A percentile compares a stretch with the other conserved stretches of the same genome.
phyloP scores from a whole-genome alignment of 139 green algal species.

The Micractinium conductrix region DNA sequence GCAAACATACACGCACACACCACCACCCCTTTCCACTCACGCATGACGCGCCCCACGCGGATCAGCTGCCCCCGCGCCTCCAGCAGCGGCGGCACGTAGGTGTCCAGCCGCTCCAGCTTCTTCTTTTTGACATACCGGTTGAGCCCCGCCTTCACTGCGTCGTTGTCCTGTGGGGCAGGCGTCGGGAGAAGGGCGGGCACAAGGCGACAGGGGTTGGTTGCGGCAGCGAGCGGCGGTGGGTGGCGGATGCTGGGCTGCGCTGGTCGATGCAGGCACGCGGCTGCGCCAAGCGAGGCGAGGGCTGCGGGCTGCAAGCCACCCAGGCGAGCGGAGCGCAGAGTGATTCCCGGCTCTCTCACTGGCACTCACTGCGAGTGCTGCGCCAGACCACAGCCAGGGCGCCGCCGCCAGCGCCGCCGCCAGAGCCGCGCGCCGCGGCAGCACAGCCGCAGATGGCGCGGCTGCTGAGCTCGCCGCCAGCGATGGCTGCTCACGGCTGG shows the following conservation, averaged over 20 bases:
- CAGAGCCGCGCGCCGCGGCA: slow-evolving; percentile 1
- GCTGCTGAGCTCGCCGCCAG: background rate
- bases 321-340: too few relatives aligned
- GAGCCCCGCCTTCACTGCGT: slow-evolving; percentile 36
- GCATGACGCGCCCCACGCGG: slow-evolving; percentile 39
- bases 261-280: too few relatives aligned
- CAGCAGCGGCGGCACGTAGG: slow-evolving; percentile 47
- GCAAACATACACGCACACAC: background rate
- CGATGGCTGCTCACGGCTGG: background rate
- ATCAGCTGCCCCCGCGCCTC: slow-evolving; percentile 44
- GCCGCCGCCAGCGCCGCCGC: background rate
- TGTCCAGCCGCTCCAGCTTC: slow-evolving; percentile 45
- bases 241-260: too few relatives aligned
- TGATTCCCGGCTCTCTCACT: too few relatives aligned
- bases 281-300: background rate
- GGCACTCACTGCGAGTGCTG: slow-evolving; percentile 12
- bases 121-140: slow-evolving; percentile 48
- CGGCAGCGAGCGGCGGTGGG: too few relatives aligned
- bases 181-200: background rate
- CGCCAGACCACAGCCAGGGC: background rate
- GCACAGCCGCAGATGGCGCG: background rate
- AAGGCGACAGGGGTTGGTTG: background rate
- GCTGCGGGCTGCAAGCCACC: background rate
- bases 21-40: slow-evolving; percentile 3
- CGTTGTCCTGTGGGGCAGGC: slow-evolving; percentile 28